Percentiles rank a stretch among this genome's conserved stretches.
These are phyloP conservation scores for Nannochloropsis granulata DNA, from an alignment of 108 stramenopile species.

Conservation along the genomic window DNA sequence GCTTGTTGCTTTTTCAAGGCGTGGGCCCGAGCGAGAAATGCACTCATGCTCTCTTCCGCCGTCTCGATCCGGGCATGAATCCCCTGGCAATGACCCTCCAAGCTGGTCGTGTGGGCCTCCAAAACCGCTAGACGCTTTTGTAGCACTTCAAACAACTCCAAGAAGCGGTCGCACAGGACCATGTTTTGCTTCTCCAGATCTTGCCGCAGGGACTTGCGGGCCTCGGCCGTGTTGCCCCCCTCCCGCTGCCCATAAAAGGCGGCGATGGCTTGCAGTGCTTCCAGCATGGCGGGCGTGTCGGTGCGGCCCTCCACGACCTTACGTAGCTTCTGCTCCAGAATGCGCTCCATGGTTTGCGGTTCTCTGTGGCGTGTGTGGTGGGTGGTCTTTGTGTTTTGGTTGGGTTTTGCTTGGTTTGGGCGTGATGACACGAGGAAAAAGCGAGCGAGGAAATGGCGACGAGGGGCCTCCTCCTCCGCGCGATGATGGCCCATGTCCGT, in stretches of 20 bases:
- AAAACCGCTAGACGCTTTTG: slow-evolving; percentile 7
- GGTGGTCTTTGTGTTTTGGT: too few relatives aligned
- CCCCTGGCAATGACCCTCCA: slow-evolving; percentile 20
- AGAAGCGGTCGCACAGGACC: slow-evolving; percentile 18
- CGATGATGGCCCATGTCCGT: too few relatives aligned
- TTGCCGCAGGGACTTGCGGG: slow-evolving; percentile 19
- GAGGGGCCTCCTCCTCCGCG: too few relatives aligned
- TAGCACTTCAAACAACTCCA: slow-evolving; percentile 23
- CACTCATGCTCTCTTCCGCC: slow-evolving; percentile 25
- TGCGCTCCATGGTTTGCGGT: slow-evolving; percentile 2
- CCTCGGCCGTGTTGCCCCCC: slow-evolving; percentile 22
- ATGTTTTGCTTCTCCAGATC: slow-evolving; percentile 32
- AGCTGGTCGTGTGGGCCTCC: slow-evolving; percentile 6
- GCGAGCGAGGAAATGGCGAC: too few relatives aligned
- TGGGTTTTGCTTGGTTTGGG: too few relatives aligned
- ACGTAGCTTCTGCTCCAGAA: slow-evolving; percentile 35
- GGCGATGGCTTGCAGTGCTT: slow-evolving; percentile 37
- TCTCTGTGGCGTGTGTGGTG: too few relatives aligned
- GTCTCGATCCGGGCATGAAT: slow-evolving; percentile 5
- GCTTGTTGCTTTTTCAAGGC: slow-evolving; percentile 2
- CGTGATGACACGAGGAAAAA: too few relatives aligned
- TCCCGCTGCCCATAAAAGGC: slow-evolving; percentile 25
- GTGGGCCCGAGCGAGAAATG: slow-evolving; percentile 12
- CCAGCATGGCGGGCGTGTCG: slow-evolving; percentile 38
- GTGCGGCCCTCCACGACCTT: slow-evolving; percentile 40